Evolutionary conservation across 1,284 basidiomycete genomes (phyloP).

Genomic region (Taiwanofungus camphoratus): DNA sequence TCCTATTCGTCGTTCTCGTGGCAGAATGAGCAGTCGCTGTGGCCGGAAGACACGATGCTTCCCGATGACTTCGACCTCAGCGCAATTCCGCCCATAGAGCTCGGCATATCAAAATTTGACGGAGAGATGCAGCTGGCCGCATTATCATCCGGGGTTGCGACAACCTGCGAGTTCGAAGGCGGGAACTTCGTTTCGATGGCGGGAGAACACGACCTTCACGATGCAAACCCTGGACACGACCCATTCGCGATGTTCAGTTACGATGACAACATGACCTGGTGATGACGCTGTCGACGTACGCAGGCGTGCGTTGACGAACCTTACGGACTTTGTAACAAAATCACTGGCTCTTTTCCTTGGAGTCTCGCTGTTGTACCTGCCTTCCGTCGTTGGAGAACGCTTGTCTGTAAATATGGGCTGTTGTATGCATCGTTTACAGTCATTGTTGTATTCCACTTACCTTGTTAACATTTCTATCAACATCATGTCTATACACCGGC

Average conservation of each 20-base stretch:
- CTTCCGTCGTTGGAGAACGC: constrained; percentile 10
- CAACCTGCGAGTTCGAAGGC: constrained; percentile 15
- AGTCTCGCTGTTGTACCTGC: constrained; percentile 9
- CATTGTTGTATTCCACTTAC: constrained; percentile 9
- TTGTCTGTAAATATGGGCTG: constrained; percentile 4
- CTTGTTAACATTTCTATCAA: neutral
- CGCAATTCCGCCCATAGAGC: constrained; percentile 41
- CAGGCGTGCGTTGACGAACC: constrained; percentile 30
- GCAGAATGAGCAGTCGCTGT: constrained; percentile 27
- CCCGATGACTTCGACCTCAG: constrained; percentile 43
- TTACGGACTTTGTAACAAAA: constrained; percentile 19
- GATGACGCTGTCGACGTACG: constrained; percentile 30
- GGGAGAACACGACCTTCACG: constrained; percentile 24
- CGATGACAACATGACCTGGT: constrained; percentile 26
- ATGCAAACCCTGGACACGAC: constrained; percentile 22
- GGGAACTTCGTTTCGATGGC: constrained; percentile 13
- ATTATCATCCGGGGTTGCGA: constrained; percentile 7
- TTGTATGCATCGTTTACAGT: constrained; percentile 1
- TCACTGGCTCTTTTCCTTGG: constrained; percentile 9
- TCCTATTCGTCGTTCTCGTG: constrained; percentile 32
- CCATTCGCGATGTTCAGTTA: constrained; percentile 24
- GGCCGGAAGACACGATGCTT: constrained; percentile 29
- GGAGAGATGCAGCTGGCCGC: constrained; percentile 9
- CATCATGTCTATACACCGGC: neutral
- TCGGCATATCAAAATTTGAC: constrained; percentile 31